Evolutionary conservation across 2,329 filamentous ascomycete species (phyloP), one percentile per base, ranked within the genome.

Genomic region (Aureobasidium sp.): DNA sequence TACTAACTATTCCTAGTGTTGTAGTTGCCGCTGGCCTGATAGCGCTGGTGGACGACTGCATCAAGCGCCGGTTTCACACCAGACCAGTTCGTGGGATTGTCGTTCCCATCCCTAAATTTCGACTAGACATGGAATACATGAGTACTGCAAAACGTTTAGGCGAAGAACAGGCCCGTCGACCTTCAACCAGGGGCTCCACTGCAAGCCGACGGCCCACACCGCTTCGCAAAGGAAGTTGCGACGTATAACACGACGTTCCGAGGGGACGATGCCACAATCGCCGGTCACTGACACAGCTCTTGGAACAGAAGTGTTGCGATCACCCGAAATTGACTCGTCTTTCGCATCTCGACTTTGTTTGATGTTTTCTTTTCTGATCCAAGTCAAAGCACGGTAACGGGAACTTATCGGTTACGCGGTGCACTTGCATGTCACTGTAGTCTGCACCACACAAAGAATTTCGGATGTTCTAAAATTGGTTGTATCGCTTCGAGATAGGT

Each of bases 11-110:
- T 52, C 44, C 67, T 36, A 96, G 91, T 73, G 87, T 96, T 66
- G 87, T 97, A 66, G 83, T 97, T 65, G 85, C 91, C 51, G 94
- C 91, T n/a, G 93, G 93, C 27, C 83, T 97, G 67, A 86, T 96
- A 68, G 85, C 89, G 8, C 84, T 97, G 48, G 88, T 95, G 57
- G 93, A 97, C 71, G 91, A 97, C 76, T 90, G 87, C 77, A 96
- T 97, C 79, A 89, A 90, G 75, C 82, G 85, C 64, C 85, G 84
- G 63, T 94, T 90, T 84, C 85, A 84, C 68, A 77, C 79, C 45
- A 82, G 81, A 68, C 77, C 78, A 62, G 75, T 75, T 62, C 79
- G 79, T 17, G 78, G 78, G 57, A 73, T 84, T 68, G 77, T 78
- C 36, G 77, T 84, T 25, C 82, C 84, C 9, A 72, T 79, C 61